Evolutionary conservation across 2,329 filamentous ascomycete genomes (phyloP).

Genomic region (Ophiocordyceps unilateralis): DNA sequence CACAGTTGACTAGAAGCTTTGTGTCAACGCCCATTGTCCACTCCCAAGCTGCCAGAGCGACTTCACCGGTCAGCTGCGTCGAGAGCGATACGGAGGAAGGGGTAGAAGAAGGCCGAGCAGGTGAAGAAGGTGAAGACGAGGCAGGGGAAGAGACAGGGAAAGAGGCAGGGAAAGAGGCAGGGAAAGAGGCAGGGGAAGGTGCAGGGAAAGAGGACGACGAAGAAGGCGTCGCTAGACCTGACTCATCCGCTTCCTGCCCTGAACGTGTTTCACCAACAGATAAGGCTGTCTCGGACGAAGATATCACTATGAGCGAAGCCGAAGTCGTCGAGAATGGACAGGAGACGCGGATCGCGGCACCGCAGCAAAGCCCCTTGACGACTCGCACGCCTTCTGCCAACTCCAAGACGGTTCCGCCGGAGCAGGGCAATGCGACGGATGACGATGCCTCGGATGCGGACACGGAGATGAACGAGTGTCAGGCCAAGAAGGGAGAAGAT

Average conservation of each 20-base stretch:
- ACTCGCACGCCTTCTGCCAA: no score
- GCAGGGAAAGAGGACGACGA: no score
- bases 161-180: neutral
- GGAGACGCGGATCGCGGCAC: neutral
- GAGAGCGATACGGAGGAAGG: neutral
- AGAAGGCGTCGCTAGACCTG: neutral
- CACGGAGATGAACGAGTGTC: neutral
- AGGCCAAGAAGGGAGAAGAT: neutral
- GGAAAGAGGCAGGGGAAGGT: no score
- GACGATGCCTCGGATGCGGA: no score
- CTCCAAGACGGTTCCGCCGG: neutral
- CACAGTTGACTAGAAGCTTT: slow-evolving; percentile 2
- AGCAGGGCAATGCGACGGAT: neutral
- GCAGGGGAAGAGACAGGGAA: neutral
- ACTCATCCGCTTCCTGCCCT: neutral
- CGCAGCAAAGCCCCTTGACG: neutral
- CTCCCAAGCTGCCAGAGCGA: neutral
- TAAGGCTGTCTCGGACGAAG: neutral
- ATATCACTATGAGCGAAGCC: neutral
- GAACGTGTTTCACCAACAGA: neutral
- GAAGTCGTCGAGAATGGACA: neutral
- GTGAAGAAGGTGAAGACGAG: neutral
- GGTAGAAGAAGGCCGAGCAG: neutral
- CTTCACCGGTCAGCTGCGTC: neutral
- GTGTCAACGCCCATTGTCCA: neutral